Conservation (phyloP, 2,329 filamentous ascomycete genomes). For the Coniochaeta ligniaria region DNA sequence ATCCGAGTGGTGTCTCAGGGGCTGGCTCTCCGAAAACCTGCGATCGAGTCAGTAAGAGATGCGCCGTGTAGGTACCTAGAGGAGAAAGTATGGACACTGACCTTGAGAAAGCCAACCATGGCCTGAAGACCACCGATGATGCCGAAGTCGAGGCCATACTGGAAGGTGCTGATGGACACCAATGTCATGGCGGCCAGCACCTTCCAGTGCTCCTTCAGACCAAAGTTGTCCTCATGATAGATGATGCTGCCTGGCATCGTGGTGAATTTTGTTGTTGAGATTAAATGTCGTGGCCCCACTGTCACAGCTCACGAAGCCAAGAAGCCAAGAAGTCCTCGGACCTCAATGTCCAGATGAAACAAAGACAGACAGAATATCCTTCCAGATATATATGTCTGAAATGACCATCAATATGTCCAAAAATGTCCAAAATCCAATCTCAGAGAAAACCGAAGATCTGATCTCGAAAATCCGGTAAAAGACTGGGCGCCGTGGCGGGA, state of each 20-base stretch:
- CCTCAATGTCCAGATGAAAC: neutral
- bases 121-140: conserved; percentile 43
- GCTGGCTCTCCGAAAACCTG: conserved; percentile 29
- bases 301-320: neutral
- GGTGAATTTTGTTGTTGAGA: neutral
- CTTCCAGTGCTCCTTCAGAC: conserved; percentile 21
- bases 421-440: neutral
- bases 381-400: neutral
- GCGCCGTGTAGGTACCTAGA: neutral
- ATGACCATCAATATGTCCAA: neutral
- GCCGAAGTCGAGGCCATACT: conserved; percentile 44
- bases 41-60: neutral
- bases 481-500: neutral
- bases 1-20: conserved; percentile 28
- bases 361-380: neutral
- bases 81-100: conserved; percentile 9
- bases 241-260: neutral
- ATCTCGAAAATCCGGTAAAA: neutral
- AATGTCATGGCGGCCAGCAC: conserved; percentile 33
- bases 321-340: neutral
- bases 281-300: neutral
- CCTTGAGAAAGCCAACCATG: conserved; percentile 40
- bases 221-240: conserved; percentile 8
- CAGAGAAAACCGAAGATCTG: neutral
- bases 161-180: conserved; percentile 41